These are phyloP conservation scores for Sarocladium strictum DNA, from an alignment of 2,329 filamentous ascomycete genomes.

Conservation along the genomic window DNA sequence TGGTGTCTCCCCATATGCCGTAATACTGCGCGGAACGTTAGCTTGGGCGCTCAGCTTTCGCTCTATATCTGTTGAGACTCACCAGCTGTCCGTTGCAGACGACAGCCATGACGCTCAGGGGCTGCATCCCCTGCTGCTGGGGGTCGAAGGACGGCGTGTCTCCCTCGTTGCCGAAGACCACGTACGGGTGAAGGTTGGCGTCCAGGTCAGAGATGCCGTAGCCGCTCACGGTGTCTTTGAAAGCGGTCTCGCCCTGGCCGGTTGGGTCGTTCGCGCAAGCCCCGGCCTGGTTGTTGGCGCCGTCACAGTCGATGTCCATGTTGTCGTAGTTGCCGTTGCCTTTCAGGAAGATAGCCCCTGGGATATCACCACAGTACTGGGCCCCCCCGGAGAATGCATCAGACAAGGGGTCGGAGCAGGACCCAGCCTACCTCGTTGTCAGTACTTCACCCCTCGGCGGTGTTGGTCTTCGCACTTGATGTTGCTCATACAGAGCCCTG, in stretches of 20 bases:
- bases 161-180: constrained; percentile 46
- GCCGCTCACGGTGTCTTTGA: constrained; percentile 30
- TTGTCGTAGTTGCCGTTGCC: constrained; percentile 38
- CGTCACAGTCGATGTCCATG: constrained; percentile 57
- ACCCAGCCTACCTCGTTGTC: background rate
- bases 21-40: constrained; percentile 37
- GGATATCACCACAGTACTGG: constrained; percentile 1
- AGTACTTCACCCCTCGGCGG: background rate
- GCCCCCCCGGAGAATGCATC: background rate
- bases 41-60: constrained; percentile 2
- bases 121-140: constrained; percentile 35
- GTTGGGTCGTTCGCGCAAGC: constrained; percentile 34
- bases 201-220: constrained; percentile 40
- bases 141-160: constrained; percentile 33
- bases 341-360: constrained; percentile 2
- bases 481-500: background rate
- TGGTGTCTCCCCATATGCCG: constrained; percentile 52
- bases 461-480: background rate
- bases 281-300: constrained; percentile 37
- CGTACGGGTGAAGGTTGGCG: constrained; percentile 45
- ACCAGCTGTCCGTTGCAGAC: constrained; percentile 45
- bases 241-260: constrained; percentile 32
- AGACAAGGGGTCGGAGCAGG: background rate
- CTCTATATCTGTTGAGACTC: constrained; percentile 4
- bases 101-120: constrained; percentile 48